Evolutionary conservation across 495 filamentous ascomycete genomes (phyloP).

Genomic region (Chaetomium tenue): DNA sequence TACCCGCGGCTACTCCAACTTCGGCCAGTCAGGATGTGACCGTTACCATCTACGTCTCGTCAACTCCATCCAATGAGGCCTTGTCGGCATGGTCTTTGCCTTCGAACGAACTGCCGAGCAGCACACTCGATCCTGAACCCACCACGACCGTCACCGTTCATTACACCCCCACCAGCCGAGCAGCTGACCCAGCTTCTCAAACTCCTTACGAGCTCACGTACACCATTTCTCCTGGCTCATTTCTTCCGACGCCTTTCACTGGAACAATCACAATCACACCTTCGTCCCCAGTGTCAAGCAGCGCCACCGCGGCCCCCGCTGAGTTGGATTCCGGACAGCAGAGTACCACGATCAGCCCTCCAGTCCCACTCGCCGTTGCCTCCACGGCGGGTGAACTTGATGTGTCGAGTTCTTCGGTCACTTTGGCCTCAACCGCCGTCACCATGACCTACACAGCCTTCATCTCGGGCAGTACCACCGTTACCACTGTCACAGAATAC

Average conservation of each 20-base stretch:
- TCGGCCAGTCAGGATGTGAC: not conserved
- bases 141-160: not conserved
- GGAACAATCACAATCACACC: conserved; percentile 25
- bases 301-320: too few relatives aligned
- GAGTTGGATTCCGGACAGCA: too few relatives aligned
- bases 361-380: not conserved
- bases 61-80: not conserved
- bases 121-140: not conserved
- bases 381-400: not conserved
- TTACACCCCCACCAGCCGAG: not conserved
- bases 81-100: not conserved
- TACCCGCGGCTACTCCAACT: not conserved
- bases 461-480: not conserved
- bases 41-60: conserved; percentile 24
- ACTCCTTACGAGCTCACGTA: conserved; percentile 22
- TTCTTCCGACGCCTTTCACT: conserved; percentile 10
- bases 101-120: not conserved
- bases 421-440: not conserved
- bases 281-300: not conserved
- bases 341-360: not conserved
- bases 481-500: not conserved
- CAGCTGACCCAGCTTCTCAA: not conserved
- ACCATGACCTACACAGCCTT: not conserved
- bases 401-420: not conserved
- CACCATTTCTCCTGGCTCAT: conserved; percentile 23